phyloP scores from a whole-genome alignment of 352 stramenopile species.

The Phytophthora parvispora region DNA sequence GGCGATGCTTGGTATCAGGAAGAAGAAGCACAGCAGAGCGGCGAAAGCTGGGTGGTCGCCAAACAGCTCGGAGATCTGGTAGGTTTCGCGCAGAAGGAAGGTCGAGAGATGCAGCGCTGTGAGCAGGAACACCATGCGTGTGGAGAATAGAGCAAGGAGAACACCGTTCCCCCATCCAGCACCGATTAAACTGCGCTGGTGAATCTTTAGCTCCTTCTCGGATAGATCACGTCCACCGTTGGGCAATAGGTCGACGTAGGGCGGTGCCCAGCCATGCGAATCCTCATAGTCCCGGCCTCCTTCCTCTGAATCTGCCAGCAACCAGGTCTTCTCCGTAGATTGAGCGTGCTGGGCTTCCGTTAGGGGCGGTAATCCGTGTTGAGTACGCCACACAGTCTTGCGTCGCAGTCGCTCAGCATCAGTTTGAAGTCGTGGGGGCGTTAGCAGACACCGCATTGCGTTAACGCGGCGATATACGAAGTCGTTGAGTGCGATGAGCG shows the following conservation, averaged over 20 bases:
- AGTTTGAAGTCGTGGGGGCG: conserved; percentile 57
- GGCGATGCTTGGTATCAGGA: conserved; percentile 63
- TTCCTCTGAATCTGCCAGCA: conserved; percentile 43
- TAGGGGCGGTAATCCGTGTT: conserved; percentile 48
- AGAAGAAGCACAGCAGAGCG: conserved; percentile 51
- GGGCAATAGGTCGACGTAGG: conserved; percentile 60
- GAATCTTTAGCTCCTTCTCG: conserved; percentile 48
- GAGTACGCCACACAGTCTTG: conserved; percentile 63
- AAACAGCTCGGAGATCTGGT: conserved; percentile 47
- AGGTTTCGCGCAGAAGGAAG: conserved; percentile 65
- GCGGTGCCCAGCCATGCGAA: conserved; percentile 35
- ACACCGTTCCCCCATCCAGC: conserved; percentile 61
- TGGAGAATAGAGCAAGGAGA: conserved; percentile 70
- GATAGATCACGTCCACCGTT: conserved; percentile 44
- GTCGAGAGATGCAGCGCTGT: conserved; percentile 74
- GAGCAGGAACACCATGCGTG: conserved; percentile 76
- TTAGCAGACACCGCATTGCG: conserved; percentile 63
- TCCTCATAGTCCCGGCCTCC: conserved; percentile 43
- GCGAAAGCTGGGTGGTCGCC: conserved; percentile 21
- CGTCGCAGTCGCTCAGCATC: conserved; percentile 70
- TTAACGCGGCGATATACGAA: conserved; percentile 59
- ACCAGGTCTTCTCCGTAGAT: conserved; percentile 56
- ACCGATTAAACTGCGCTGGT: conserved; percentile 54
- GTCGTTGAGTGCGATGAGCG: conserved; percentile 58
- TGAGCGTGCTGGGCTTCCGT: background rate